These are phyloP conservation scores for Verticillium alfalfae DNA, from an alignment of 2,329 filamentous ascomycete species.

Conservation along the genomic window DNA sequence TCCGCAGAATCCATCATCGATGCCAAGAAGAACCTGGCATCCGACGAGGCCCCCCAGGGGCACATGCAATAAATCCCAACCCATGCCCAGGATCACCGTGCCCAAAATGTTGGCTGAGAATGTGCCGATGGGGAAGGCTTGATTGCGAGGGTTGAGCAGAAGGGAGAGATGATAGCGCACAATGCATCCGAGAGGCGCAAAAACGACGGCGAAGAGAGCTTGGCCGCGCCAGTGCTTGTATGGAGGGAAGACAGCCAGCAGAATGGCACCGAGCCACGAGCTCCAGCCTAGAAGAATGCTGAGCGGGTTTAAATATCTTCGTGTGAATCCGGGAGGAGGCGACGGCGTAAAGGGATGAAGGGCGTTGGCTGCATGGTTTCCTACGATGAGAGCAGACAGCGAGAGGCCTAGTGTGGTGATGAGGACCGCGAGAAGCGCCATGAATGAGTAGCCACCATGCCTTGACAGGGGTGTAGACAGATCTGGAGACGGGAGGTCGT, in stretches of 20 bases:
- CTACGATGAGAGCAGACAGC: constrained; percentile 62
- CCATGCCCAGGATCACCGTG: constrained; percentile 67
- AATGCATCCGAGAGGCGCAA: constrained; percentile 76
- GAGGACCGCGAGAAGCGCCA: constrained; percentile 73
- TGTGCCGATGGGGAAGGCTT: constrained; percentile 77
- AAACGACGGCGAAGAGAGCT: constrained; percentile 71
- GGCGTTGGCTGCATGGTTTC: constrained; percentile 67
- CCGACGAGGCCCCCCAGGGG: constrained; percentile 48
- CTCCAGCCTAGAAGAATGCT: constrained; percentile 62
- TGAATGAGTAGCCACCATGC: constrained; percentile 73
- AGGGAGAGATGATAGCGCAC: constrained; percentile 68
- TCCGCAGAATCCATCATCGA: constrained; percentile 65
- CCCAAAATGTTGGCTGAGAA: constrained; percentile 78
- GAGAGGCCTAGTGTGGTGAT: constrained; percentile 67
- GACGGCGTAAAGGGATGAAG: constrained; percentile 54
- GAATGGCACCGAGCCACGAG: constrained; percentile 71
- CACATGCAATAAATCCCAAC: constrained; percentile 72
- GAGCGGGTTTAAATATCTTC: constrained; percentile 57
- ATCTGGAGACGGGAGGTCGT: constrained; percentile 52
- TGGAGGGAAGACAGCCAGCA: constrained; percentile 68
- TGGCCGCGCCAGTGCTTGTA: constrained; percentile 70
- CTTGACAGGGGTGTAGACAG: constrained; percentile 34
- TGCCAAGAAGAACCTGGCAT: constrained; percentile 63
- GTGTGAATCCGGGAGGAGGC: constrained; percentile 50
- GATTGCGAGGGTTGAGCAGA: constrained; percentile 60